phyloP scores from a whole-genome alignment of 2,329 filamentous ascomycete species.

The Annulohypoxylon truncatum region DNA sequence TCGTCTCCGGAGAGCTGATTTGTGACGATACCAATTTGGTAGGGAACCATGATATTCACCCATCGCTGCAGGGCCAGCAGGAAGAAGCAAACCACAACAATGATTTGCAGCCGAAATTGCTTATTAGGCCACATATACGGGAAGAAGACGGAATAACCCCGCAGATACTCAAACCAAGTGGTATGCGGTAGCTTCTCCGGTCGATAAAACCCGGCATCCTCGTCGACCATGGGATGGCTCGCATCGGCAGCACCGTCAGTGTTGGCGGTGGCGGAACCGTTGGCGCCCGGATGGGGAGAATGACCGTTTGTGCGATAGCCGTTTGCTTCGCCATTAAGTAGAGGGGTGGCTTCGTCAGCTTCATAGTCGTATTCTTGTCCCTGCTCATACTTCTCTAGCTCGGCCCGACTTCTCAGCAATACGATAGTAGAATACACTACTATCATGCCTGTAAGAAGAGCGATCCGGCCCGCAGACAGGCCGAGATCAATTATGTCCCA shows the following conservation, averaged over 20 bases:
- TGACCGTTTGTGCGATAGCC: slow-evolving; percentile 38
- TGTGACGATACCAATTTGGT: slow-evolving; percentile 84
- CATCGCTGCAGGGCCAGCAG: slow-evolving; percentile 83
- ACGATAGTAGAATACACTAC: slow-evolving; percentile 69
- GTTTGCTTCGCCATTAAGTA: slow-evolving; percentile 59
- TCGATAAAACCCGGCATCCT: slow-evolving; percentile 85
- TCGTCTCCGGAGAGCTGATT: slow-evolving; percentile 69
- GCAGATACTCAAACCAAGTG: slow-evolving; percentile 96
- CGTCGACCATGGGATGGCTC: slow-evolving; percentile 58
- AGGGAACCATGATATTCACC: slow-evolving; percentile 87
- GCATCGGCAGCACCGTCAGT: slow-evolving; percentile 55
- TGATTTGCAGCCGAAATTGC: slow-evolving; percentile 75
- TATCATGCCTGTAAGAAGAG: slow-evolving; percentile 70
- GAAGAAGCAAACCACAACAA: slow-evolving; percentile 84
- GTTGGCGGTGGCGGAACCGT: slow-evolving; percentile 56
- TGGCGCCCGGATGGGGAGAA: slow-evolving; percentile 37
- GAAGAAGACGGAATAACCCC: slow-evolving; percentile 92
- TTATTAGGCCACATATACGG: slow-evolving; percentile 97
- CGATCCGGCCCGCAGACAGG: slow-evolving; percentile 75
- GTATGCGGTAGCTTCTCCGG: slow-evolving; percentile 86
- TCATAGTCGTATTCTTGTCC: slow-evolving; percentile 56
- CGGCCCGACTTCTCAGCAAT: slow-evolving; percentile 57
- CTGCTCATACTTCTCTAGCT: slow-evolving; percentile 55
- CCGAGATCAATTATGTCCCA: slow-evolving; percentile 75
- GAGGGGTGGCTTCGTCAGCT: slow-evolving; percentile 70